Evolutionary conservation across 768 basidiomycete genomes (phyloP).

Genomic region (Lactifluus subvellereus): DNA sequence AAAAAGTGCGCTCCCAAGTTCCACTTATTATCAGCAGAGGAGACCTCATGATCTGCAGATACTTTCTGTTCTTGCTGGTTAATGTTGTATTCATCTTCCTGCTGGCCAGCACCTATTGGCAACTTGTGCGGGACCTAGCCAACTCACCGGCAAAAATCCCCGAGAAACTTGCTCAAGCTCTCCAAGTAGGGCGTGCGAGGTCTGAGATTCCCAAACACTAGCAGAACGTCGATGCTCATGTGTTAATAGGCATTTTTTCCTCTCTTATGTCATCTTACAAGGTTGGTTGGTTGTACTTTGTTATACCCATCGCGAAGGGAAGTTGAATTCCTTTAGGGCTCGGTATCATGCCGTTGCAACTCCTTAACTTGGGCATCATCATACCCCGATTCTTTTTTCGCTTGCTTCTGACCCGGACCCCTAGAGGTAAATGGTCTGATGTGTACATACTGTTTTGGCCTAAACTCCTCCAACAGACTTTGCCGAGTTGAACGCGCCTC

Average conservation of each 20-base stretch:
- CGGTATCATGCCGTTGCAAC: constrained; percentile 92
- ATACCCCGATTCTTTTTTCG: constrained; percentile 72
- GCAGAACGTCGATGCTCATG: constrained; percentile 4
- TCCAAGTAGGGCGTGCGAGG: constrained; percentile 74
- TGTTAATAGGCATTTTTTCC: constrained; percentile 62
- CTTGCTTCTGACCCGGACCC: constrained; percentile 79
- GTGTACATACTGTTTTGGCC: constrained; percentile 1
- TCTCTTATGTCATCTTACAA: constrained; percentile 82
- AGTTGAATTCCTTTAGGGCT: constrained; percentile 45
- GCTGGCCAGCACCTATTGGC: constrained; percentile 86
- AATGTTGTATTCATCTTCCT: constrained; percentile 95
- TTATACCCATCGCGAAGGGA: not conserved
- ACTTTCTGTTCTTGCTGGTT: constrained; percentile 86
- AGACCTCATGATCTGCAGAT: constrained; percentile 43
- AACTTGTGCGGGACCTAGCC: constrained; percentile 85
- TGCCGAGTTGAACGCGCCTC: constrained; percentile 94
- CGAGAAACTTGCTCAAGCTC: constrained; percentile 80
- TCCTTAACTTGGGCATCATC: constrained; percentile 86
- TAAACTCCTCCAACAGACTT: constrained; percentile 52
- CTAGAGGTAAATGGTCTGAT: constrained; percentile 54
- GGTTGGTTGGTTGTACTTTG: constrained; percentile 34
- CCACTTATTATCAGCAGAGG: constrained; percentile 9
- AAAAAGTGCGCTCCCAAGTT: constrained; percentile 60
- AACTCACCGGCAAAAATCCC: constrained; percentile 93
- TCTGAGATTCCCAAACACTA: constrained; percentile 28